Evolutionary conservation across 305 asterid genomes (phyloP), one percentile per base, ranked within the genome.

Genomic region (Fraxinus ornus): DNA sequence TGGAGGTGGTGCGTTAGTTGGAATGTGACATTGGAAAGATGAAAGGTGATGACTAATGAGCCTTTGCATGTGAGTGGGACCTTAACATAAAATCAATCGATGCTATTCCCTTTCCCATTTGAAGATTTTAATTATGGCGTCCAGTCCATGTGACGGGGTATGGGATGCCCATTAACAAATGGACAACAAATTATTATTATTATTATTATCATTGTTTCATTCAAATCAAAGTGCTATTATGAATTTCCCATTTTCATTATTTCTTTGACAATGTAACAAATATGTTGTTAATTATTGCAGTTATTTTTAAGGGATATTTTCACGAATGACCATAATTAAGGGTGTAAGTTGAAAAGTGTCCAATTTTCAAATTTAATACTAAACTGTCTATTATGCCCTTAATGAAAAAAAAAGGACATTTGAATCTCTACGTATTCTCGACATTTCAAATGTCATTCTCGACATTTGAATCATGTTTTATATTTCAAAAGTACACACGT

Each of bases 51-150:
- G 84, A 81, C 79, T 82, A 71, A 82, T 82, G 66, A 41, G 80
- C 68, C 39, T 66, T 39, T 52, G 86, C 92, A 90, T 90, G 92
- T 90, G 91, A 77, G 92, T 90, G 89, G 90, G 90, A 7, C 83
- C 86, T 75, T 41, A 71, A 37, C 71, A 76, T 55, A 32, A 76
- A 62, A 83, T 83, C 87, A 85, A 80, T 85, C 86, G 80, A 70
- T 77, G 35, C 28, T 28, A 28, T 68, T 68, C 75, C 75, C 37
- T 13, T 66, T 82, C 75, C 82, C 3, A 44, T 39, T 79, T 83
- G 70, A 60, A 21, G 62, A 60, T 36, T 68, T 10, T 39, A 35
- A 13, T 66, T 77, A 76, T 57, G 19, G 33, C 78, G 66, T 30
- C 77, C 88, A 83, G 76, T 30, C 77, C 88, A 85, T 85, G 78